A percentile compares a stretch with the other conserved stretches of the same genome.
phyloP scores from a whole-genome alignment of 257 asterid species.

The Solanum virginianum region DNA sequence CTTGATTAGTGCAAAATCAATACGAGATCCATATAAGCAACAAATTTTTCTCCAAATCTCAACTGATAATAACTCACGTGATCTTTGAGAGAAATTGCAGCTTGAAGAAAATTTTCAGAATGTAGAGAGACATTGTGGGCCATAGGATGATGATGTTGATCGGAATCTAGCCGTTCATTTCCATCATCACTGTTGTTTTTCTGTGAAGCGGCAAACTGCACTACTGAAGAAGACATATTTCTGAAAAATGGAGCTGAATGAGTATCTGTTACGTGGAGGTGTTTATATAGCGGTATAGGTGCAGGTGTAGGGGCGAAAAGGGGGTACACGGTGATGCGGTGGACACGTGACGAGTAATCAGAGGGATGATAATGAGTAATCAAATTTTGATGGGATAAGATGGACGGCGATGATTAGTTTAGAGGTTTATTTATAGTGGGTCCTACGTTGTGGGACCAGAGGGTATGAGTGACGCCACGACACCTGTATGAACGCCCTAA shows the following conservation, averaged over 20 bases:
- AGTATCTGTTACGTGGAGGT: neutral
- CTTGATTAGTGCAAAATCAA: neutral
- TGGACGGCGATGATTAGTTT: neutral
- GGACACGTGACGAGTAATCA: slow-evolving; percentile 3
- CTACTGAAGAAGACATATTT: slow-evolving; percentile 38
- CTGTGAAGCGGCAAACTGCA: slow-evolving; percentile 36
- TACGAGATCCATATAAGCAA: neutral
- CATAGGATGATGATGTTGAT: slow-evolving; percentile 18
- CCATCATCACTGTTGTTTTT: slow-evolving; percentile 36
- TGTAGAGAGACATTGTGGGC: slow-evolving; percentile 24
- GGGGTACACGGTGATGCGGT: neutral
- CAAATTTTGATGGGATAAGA: neutral
- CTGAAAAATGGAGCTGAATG: neutral
- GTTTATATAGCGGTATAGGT: neutral
- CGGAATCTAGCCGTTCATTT: slow-evolving; percentile 26
- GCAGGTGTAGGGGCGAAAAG: neutral
- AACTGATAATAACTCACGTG: slow-evolving; percentile 21
- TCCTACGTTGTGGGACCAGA: neutral
- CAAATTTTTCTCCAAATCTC: neutral
- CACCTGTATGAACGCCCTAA: too few species aligned
- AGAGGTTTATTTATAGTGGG: neutral
- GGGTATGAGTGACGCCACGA: too few species aligned
- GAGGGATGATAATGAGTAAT: neutral
- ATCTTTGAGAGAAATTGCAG: slow-evolving; percentile 56
- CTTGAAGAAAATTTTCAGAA: slow-evolving; percentile 32